Evolutionary conservation across 257 asterid genomes (phyloP).

Genomic region (Salvia hispanica): DNA sequence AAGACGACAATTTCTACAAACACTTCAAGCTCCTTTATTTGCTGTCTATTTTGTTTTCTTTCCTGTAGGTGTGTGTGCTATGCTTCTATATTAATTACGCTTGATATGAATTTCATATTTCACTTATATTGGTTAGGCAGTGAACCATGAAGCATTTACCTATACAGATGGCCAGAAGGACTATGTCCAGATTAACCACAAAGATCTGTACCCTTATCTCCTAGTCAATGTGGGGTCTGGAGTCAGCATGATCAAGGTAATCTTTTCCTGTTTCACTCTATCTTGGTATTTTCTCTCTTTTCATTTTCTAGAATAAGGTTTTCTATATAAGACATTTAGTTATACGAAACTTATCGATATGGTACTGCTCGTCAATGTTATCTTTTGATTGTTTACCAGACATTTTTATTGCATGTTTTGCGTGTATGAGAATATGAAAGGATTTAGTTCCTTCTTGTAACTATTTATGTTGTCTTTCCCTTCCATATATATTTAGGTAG

Average conservation of each 20-base stretch:
- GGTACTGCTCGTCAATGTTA: conserved; percentile 16
- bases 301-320: background rate
- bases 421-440: conserved; percentile 5
- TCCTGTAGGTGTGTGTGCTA: background rate
- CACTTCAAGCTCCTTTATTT: too few species aligned
- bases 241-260: conserved; percentile 98
- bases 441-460: background rate
- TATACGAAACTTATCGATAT: background rate
- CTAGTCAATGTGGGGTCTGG: conserved; percentile 97
- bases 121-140: conserved; percentile 58
- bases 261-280: background rate
- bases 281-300: background rate
- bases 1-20: too few species aligned
- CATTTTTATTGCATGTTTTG: background rate
- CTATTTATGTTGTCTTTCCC: conserved; percentile 13
- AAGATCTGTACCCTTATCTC: conserved; percentile 93
- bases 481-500: conserved; percentile 57
- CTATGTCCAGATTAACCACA: conserved; percentile 74
- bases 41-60: too few species aligned
- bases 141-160: conserved; percentile 81
- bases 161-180: conserved; percentile 69
- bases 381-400: background rate
- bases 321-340: conserved; percentile 1
- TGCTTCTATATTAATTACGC: conserved; percentile 27
- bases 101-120: conserved; percentile 24